These are phyloP conservation scores for Chaetothyriales sp. DNA, from an alignment of 2,329 filamentous ascomycete genomes.

Conservation along the genomic window DNA sequence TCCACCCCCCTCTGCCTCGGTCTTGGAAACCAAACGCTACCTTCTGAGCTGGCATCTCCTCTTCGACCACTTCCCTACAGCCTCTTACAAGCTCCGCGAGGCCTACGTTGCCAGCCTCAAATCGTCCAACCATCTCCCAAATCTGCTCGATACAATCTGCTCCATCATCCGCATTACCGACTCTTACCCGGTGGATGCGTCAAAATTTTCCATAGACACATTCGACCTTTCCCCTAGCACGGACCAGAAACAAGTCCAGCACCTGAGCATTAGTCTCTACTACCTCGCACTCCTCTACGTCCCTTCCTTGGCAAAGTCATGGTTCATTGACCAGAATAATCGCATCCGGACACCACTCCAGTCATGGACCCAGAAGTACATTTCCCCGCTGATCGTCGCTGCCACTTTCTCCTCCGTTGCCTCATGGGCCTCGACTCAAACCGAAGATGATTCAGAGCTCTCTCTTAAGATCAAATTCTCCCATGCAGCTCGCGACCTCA, in stretches of 20 bases:
- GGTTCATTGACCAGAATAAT: conserved; percentile 71
- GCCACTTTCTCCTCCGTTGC: conserved; percentile 28
- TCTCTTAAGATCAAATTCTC: conserved; percentile 56
- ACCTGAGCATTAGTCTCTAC: conserved; percentile 73
- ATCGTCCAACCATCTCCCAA: conserved; percentile 47
- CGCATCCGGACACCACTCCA: conserved; percentile 69
- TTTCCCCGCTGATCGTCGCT: conserved; percentile 30
- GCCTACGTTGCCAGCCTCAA: conserved; percentile 73
- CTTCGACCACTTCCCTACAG: conserved; percentile 68
- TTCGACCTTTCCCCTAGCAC: conserved; percentile 44
- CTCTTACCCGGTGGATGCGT: conserved; percentile 55
- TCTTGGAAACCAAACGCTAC: conserved; percentile 60
- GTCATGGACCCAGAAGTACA: conserved; percentile 67
- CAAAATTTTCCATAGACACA: conserved; percentile 55
- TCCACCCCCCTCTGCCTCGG: conserved; percentile 49
- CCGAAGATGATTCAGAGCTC: conserved; percentile 38
- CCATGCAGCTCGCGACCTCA: conserved; percentile 58
- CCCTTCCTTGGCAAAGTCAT: conserved; percentile 64
- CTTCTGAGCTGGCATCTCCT: conserved; percentile 79
- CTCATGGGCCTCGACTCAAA: conserved; percentile 27
- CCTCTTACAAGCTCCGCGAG: conserved; percentile 68
- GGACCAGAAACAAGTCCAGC: conserved; percentile 60
- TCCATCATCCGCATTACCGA: conserved; percentile 70
- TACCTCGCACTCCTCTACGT: conserved; percentile 66
- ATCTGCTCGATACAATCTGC: conserved; percentile 66